Evolutionary conservation across 2,329 filamentous ascomycete species (phyloP).

Genomic region (Diaporthe capsici): DNA sequence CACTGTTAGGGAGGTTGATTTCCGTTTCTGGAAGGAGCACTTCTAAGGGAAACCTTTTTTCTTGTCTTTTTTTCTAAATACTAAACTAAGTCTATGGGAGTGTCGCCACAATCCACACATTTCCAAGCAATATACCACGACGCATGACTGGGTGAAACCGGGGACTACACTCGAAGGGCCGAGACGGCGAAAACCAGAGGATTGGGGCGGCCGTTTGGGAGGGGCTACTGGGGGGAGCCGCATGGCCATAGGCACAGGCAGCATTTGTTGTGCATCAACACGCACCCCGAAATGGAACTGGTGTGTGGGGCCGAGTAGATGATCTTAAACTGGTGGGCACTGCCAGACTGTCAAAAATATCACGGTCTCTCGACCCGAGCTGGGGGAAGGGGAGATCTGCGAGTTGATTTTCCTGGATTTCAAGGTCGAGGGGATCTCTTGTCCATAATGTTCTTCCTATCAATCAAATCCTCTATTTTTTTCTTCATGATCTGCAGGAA

Average conservation of each 20-base stretch:
- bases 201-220: neutral
- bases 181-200: neutral
- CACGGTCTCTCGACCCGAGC: slow-evolving; percentile 4
- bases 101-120: neutral
- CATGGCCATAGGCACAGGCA: slow-evolving; percentile 18
- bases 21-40: slow-evolving; percentile 99
- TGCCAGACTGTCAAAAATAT: slow-evolving; percentile 23
- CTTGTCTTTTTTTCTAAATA: neutral
- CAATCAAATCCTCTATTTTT: slow-evolving; percentile 24
- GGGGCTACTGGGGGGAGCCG: neutral
- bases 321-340: slow-evolving; percentile 16
- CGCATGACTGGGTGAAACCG: slow-evolving; percentile 18
- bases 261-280: neutral
- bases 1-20: slow-evolving; percentile 84
- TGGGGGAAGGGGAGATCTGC: slow-evolving; percentile 4
- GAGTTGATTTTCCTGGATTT: slow-evolving; percentile 21
- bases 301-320: neutral
- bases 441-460: slow-evolving; percentile 37
- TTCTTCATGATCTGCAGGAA: neutral
- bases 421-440: slow-evolving; percentile 34
- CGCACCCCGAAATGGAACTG: neutral
- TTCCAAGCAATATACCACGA: slow-evolving; percentile 23
- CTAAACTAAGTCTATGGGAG: neutral
- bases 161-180: neutral
- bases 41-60: slow-evolving; percentile 60